Evolutionary conservation across 306 rosid species (phyloP).

Genomic region (Inga laurina): DNA sequence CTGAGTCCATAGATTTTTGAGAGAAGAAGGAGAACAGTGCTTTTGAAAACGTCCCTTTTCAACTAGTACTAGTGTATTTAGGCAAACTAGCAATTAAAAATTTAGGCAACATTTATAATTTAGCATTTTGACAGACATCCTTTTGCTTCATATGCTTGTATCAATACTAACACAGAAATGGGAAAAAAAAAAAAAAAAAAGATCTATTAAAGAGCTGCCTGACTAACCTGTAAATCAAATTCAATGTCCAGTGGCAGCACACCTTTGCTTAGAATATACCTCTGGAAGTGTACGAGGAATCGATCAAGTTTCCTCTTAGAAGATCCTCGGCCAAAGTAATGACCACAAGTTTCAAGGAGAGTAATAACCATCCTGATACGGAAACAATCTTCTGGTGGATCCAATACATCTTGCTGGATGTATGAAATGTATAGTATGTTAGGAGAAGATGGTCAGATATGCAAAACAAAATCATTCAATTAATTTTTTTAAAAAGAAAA

Average conservation of each 20-base stretch:
- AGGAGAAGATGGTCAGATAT: constrained; percentile 29
- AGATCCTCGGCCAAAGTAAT: constrained; percentile 97
- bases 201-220: constrained; percentile 12
- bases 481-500: not conserved
- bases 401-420: constrained; percentile 81
- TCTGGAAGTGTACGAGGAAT: constrained; percentile 78
- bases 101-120: not conserved
- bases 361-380: constrained; percentile 94
- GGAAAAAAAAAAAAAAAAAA: no score
- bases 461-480: constrained; percentile 10
- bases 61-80: not conserved
- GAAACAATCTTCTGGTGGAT: constrained; percentile 97
- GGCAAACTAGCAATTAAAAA: not conserved
- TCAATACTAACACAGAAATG: not conserved
- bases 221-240: constrained; percentile 91
- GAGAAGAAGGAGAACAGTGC: not conserved
- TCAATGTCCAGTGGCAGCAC: constrained; percentile 87
- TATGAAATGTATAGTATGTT: constrained; percentile 35
- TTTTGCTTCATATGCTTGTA: not conserved
- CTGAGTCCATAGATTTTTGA: not conserved
- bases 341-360: constrained; percentile 97
- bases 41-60: not conserved
- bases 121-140: not conserved
- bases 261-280: constrained; percentile 92
- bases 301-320: constrained; percentile 97